Percentiles rank a stretch among this genome's conserved stretches.
Evolutionary conservation across 495 filamentous ascomycete genomes (phyloP).

Genomic region (Daldinia vernicosa): DNA sequence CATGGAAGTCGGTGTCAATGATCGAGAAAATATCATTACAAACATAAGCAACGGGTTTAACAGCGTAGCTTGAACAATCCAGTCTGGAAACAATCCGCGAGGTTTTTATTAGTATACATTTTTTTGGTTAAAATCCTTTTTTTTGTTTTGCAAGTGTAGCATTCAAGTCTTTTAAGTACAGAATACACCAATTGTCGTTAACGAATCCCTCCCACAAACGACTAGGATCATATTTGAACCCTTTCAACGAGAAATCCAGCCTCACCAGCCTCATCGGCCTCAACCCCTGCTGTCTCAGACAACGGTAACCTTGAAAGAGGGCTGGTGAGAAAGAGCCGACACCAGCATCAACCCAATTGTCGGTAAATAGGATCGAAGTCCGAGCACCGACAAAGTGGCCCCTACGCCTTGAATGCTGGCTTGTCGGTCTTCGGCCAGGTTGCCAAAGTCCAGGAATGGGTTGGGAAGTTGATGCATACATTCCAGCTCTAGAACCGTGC

Average conservation of each 20-base stretch:
- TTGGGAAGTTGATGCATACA: slow-evolving; percentile 6
- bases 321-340: slow-evolving; percentile 12
- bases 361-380: slow-evolving; percentile 14
- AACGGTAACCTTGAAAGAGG: slow-evolving; percentile 17
- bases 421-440: slow-evolving; percentile 8
- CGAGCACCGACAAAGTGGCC: slow-evolving; percentile 19
- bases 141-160: neutral
- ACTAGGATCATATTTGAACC: neutral
- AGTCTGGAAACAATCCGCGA: slow-evolving; percentile 4
- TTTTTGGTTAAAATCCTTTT: too few species aligned
- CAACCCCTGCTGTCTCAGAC: slow-evolving; percentile 24
- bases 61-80: slow-evolving; percentile 8
- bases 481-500: slow-evolving; percentile 19
- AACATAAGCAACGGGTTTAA: slow-evolving; percentile 27
- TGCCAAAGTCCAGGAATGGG: slow-evolving; percentile 23
- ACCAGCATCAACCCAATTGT: slow-evolving; percentile 8
- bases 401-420: slow-evolving; percentile 19
- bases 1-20: slow-evolving; percentile 31
- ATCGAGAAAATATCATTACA: neutral
- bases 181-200: neutral
- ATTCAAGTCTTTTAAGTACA: neutral
- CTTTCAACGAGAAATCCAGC: slow-evolving; percentile 11
- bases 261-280: slow-evolving; percentile 35
- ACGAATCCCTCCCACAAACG: neutral
- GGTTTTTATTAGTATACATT: slow-evolving; percentile 9